These are phyloP conservation scores for Mycena chlorophos DNA, from an alignment of 768 basidiomycete species.

Conservation along the genomic window DNA sequence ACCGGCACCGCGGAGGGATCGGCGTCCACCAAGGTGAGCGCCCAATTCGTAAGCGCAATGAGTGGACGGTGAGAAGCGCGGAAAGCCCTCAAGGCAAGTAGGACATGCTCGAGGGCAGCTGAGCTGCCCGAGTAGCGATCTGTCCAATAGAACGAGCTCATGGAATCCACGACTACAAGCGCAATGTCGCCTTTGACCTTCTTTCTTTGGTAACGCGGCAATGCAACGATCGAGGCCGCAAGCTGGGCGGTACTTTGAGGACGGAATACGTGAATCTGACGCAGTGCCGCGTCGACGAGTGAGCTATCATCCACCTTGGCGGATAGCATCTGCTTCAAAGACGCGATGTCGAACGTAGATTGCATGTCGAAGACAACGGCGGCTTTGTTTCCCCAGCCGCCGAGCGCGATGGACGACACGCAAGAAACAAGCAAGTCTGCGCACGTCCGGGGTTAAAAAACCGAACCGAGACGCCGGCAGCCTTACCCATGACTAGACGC, in stretches of 20 bases:
- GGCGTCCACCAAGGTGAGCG: conserved; percentile 35
- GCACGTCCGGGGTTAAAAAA: too few relatives aligned
- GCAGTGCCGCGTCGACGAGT: conserved; percentile 42
- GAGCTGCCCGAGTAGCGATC: conserved; percentile 54
- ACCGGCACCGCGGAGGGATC: conserved; percentile 28
- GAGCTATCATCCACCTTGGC: conserved; percentile 17
- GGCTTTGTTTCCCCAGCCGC: conserved; percentile 58
- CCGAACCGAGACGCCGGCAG: too few relatives aligned
- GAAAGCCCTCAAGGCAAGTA: conserved; percentile 48
- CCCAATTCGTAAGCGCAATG: conserved; percentile 65
- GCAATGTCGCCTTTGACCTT: conserved; percentile 59
- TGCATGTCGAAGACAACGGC: conserved; percentile 75
- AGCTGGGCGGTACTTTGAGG: conserved; percentile 70
- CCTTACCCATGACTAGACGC: conserved; percentile 63
- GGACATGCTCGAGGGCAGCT: conserved; percentile 47
- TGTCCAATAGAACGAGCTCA: conserved; percentile 76
- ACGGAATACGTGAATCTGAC: conserved; percentile 64
- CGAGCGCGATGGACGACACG: conserved; percentile 34
- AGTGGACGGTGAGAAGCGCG: conserved; percentile 51
- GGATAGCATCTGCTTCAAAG: conserved; percentile 53
- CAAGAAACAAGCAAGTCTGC: too few relatives aligned
- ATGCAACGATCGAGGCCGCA: conserved; percentile 60
- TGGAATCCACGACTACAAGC: conserved; percentile 71
- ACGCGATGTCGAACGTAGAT: conserved; percentile 56
- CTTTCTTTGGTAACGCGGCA: conserved; percentile 52